These are phyloP conservation scores for Phytopythium aichiense DNA, from an alignment of 352 stramenopile genomes.

Conservation along the genomic window DNA sequence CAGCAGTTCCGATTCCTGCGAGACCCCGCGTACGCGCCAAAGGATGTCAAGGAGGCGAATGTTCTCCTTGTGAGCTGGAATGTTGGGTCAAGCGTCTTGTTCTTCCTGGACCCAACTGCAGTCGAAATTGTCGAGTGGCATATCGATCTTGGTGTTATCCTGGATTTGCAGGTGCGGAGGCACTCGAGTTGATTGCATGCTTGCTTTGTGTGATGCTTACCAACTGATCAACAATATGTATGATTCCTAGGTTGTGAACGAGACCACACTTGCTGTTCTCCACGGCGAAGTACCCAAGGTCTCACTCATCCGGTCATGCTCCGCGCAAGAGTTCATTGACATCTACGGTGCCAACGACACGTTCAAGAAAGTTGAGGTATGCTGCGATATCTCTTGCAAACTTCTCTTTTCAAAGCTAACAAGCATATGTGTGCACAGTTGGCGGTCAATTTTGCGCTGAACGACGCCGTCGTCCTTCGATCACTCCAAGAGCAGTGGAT, in stretches of 20 bases:
- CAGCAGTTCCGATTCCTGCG: conserved; percentile 67
- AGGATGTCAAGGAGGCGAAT: conserved; percentile 34
- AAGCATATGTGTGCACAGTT: conserved; percentile 32
- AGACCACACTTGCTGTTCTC: conserved; percentile 62
- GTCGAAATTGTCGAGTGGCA: conserved; percentile 88
- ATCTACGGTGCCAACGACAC: conserved; percentile 61
- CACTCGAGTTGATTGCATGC: not conserved
- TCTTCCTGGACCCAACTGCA: conserved; percentile 77
- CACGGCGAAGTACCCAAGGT: conserved; percentile 76
- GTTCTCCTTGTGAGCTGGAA: conserved; percentile 83
- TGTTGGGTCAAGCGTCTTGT: conserved; percentile 69
- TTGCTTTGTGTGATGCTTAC: not conserved
- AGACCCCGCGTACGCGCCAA: conserved; percentile 42
- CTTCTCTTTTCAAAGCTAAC: not conserved
- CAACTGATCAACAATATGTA: too few species aligned
- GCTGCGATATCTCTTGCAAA: not conserved
- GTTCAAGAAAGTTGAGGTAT: conserved; percentile 63
- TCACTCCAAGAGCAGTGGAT: conserved; percentile 56
- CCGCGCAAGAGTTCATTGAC: conserved; percentile 65
- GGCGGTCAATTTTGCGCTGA: conserved; percentile 68
- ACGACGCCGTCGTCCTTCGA: conserved; percentile 48
- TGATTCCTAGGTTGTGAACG: conserved; percentile 48
- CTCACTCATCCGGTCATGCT: conserved; percentile 69
- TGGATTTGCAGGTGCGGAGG: conserved; percentile 71
- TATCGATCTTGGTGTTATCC: conserved; percentile 79